Base-by-base conservation (phyloP, 306 rosid species). In the Cucurbita pepo region DNA sequence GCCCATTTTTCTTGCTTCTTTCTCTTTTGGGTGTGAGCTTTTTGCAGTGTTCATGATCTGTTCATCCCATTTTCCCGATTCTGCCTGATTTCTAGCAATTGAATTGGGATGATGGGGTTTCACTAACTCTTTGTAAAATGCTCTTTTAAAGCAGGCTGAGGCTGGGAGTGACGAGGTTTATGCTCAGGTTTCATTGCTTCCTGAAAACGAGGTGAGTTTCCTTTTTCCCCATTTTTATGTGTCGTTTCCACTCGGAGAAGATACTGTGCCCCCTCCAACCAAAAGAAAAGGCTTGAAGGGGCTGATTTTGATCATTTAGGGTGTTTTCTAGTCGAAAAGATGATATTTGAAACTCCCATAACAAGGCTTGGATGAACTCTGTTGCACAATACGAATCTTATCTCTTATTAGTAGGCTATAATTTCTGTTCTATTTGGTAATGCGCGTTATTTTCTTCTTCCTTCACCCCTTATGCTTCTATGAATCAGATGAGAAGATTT, bases 111-210 rank as follows among this genome's bases (percentile, higher is more conserved):
- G 16, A 15, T 69, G 73, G 58, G 41, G 2, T 48, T 69, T 69
- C 58, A 25, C 58, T 48, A 8, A 69, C 22, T 5, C 40, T 50
- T 7, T 69, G 73, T 7, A 13, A 69, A 69, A 48, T 69, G 73
- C 50, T 22, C 6, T 38, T 56, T 22, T 55, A 79, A 73, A 51
- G 78, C 90, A 95, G 99, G 99, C 97, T 11, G 99, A 91, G 86
- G 91, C 85, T 81, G 96, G 99, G 38, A 85, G 85, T 16, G 99
- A 95, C 50, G 99, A 95, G 83, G 99, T 91, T 25, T 91, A 81
- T 69, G 96, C 95, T 65, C 99, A 83, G 85, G 90, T 95, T 53
- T 83, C 83, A 43, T 78, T 95, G 85, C 76, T 88, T 82, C 99
- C 97, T 79, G 97, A 91, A 82, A 91, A 80, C 72, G 88, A 91